Evolutionary conservation across 2,329 filamentous ascomycete species (phyloP), one percentile per base, ranked within the genome.

Genomic region (Kalmusia sp.): DNA sequence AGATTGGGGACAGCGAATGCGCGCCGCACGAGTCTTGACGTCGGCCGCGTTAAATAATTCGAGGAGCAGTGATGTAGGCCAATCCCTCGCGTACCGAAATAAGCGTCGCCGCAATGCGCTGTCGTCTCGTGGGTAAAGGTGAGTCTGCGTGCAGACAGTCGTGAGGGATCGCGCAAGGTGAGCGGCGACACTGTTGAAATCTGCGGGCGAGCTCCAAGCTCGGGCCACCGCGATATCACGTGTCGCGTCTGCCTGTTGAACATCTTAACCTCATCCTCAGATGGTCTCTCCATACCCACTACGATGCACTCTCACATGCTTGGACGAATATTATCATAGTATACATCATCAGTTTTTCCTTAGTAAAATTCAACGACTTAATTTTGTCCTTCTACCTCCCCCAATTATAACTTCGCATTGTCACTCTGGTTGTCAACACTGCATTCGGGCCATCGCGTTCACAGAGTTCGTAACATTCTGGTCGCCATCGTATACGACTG

Each of bases 101-200:
- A 9, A 8, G 15, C 12, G 44, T 24, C 33, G 31, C 44, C 44
- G 9, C 44, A 28, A 37, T 47, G n/a, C 44, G 44, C 44, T 28
- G 21, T 21, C 44, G 33, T 35, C n/a, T 37, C 44, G 14, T 11
- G 19, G 9, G 14, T 24, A 15, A 35, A 19, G 27, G 35, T 24
- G 25, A 49, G 37, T 25, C 46, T 40, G 35, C 11, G 22, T 22
- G 35, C 35, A 49, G 35, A 15, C 27, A 21, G 34, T 19, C 40
- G 46, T 40, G 34, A 17, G 40, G 25, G 35, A 19, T 40, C 27
- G 34, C 46, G 46, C 46, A 33, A 25, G 46, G 46, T 34, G 46
- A 47, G 44, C 46, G 46, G 46, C 46, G 46, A 49, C 33, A 49
- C 35, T 40, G 40, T 49, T 49, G 27, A 49, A 49, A 40, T 49